Evolutionary conservation across 2,329 filamentous ascomycete species (phyloP), one percentile per base, ranked within the genome.

Genomic region (Claviceps fusiformis): DNA sequence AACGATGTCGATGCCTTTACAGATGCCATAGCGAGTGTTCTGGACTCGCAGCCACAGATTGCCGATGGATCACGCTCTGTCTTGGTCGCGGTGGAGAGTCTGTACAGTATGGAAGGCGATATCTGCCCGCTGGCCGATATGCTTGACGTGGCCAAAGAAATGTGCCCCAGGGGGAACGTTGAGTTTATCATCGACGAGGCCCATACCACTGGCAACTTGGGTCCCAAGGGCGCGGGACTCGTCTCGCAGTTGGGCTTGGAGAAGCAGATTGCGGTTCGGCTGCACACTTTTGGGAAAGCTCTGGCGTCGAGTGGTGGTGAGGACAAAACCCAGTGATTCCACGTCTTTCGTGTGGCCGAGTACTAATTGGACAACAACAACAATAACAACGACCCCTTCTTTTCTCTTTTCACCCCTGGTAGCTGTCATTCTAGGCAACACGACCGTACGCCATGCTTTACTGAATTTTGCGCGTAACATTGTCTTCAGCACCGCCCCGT

Each of bases 121-220:
- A 50, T 74, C 0, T 68, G 65, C 37, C 73, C 73, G 0, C 54
- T 76, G 9, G 44, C 55, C 19, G 68, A 71, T 13, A 27, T 46
- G 35, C 59, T 76, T 6, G 59, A 75, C 1, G 59, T 70, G 0
- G 56, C 63, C 10, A 67, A 66, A 1, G 64, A 70, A 11, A n/a
- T 70, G 0, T 66, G 68, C 7, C 64, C 63, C 1, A 39, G 54
- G 0, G 70, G 67, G 0, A 73, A 71, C 58, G 73, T 68, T 3
- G 72, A 79, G 58, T 71, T 82, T 37, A 65, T 81, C 13, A 70
- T 82, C 0, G 79, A 82, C 57, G 79, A 82, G 57, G 78, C 79
- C 4, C 54, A 56, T n/a, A 10, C 24, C 13, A 53, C 24, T 24
- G 79, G 79, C 0, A 66, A 77, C 0, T 71, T 78, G 58, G 79